Evolutionary conservation across 768 basidiomycete species (phyloP), one percentile per base, ranked within the genome.

Genomic region (Chalciporus sphaerocephalus): DNA sequence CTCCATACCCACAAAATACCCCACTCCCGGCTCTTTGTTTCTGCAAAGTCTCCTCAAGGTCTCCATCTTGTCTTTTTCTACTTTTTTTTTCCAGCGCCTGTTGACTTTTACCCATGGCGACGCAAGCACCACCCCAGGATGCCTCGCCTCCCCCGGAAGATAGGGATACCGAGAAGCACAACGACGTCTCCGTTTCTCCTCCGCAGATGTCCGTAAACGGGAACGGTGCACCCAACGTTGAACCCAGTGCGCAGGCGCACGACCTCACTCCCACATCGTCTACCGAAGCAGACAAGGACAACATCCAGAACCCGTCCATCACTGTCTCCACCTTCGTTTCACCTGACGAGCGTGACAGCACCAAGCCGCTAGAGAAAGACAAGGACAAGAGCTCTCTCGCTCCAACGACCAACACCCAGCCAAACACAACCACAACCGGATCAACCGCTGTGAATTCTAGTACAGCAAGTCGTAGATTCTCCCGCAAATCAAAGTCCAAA

Each of bases 311-410:
- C 20, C 66, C 61, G 34, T 65, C 64, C 54, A 53, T 57, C 51
- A 66, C 64, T 27, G 64, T 61, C 41, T 66, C 62, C 20, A 63
- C 62, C 34, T 66, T 63, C 39, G 62, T 58, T 44, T 59, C 56
- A 20, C 63, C 65, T 50, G 64, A 59, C 50, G 64, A 65, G 39
- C 63, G 59, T 48, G 64, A 65, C 38, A 64, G 53, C 35, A 44
- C 60, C 17, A 66, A 62, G 48, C 51, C 52, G n/a, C 43, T 44
- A 50, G 67, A 71, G 20, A 65, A 60, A 33, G 73, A 74, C 58
- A 73, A 66, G 59, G 74, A 76, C 58, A 74, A 73, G 58, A 72
- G 63, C 44, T 75, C 74, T 7, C 61, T 75, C 17, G 62, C 70
- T 28, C 73, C 73, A 38, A 70, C 73, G 35, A 69, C 71, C 1